Percentiles rank a stretch among this genome's conserved stretches.
phyloP scores from a whole-genome alignment of 176 grass and related monocot genomes.

The Ananas comosus region DNA sequence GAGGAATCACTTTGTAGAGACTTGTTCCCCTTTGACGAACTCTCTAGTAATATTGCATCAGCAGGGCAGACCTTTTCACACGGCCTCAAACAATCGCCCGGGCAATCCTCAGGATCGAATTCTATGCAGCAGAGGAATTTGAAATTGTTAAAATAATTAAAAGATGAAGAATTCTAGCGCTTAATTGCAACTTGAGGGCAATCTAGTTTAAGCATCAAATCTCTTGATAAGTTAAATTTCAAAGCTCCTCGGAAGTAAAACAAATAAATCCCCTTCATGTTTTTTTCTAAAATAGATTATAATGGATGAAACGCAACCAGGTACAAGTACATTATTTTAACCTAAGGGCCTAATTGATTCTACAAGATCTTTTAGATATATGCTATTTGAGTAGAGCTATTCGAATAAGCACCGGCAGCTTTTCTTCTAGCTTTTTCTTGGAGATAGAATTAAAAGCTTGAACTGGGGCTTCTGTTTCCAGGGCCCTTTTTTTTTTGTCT shows the following conservation, averaged over 20 bases:
- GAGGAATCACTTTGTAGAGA: constrained; percentile 11
- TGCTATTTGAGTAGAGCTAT: too few species aligned
- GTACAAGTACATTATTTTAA: neutral
- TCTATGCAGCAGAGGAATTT: constrained; percentile 34
- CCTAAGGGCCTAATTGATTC: too few species aligned
- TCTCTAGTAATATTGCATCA: constrained; percentile 61
- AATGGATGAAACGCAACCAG: neutral
- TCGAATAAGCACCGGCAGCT: too few species aligned
- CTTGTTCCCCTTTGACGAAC: constrained; percentile 13
- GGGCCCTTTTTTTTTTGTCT: too few species aligned
- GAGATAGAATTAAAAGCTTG: too few species aligned
- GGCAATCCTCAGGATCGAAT: constrained; percentile 85
- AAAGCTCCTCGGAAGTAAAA: neutral
- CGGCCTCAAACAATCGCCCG: constrained; percentile 63
- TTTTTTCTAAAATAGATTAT: neutral
- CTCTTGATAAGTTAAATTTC: neutral
- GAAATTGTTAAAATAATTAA: constrained; percentile 8
- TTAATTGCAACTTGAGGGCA: neutral
- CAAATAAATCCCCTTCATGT: neutral
- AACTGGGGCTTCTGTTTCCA: too few species aligned
- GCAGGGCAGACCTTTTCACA: constrained; percentile 83
- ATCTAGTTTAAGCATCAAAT: neutral
- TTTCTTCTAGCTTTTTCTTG: too few species aligned
- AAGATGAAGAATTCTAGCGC: neutral
- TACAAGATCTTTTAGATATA: too few species aligned